Evolutionary conservation across 1,284 basidiomycete species (phyloP), one percentile per base, ranked within the genome.

Genomic region (Cerrena zonata): DNA sequence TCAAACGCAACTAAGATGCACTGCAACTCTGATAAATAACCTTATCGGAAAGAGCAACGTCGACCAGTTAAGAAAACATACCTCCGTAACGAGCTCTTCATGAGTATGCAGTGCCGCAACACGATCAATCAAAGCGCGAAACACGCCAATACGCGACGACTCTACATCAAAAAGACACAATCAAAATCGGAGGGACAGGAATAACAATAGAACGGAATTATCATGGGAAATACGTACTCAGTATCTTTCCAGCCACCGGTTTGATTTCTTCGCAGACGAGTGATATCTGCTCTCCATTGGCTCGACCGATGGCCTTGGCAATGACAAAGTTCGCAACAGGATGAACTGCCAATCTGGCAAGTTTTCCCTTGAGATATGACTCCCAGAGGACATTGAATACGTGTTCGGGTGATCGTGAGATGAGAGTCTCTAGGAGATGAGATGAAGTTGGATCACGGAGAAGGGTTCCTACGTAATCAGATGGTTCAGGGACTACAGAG

Each of bases 321-420:
- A 93, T 76, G 15, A 95, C 91, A 61, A 92, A 97, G 64, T 96
- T 96, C 21, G 89, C 91, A 2, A 93, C 89, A 1, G 93, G 91
- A 67, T 97, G 94, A 11, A 76, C 70, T 3, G 87, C 82, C 23
- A 95, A 72, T 54, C 85, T 81, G 4, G 77, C 68, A 38, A 94
- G 70, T 57, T 86, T 89, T 21, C 81, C 77, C 43, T 70, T 66
- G 62, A 97, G 87, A 68, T 95, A 94, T 0, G 77, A 76, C 3
- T 68, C 62, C 92, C 93, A 96, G 4, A 96, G 61, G 0, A 75
- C 61, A 26, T 71, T 63, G 63, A 93, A 94, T 2, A 84, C 75
- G n/a, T 65, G 57, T 3, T 72, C 65, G 0, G 91, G 84, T 4
- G 83, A 77, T 42, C 79, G 74, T 2, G 69, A 67, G 23, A 94